Evolutionary conservation across 805 yeast species (phyloP), one percentile per base, ranked within the genome.

Genomic region (Metschnikowia henanensis): DNA sequence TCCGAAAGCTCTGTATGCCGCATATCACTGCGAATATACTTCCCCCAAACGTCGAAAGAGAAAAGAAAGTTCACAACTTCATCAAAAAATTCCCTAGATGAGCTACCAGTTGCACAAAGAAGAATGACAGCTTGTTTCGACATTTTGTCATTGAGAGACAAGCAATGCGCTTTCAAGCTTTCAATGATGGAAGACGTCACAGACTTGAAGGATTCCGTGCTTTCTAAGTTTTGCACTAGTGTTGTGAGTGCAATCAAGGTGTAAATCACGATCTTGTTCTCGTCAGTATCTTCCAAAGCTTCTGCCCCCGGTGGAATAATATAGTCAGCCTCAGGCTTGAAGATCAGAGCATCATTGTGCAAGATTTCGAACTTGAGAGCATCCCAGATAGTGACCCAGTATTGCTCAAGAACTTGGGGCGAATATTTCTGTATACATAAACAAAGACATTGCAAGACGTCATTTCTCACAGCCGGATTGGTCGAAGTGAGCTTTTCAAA

Each of bases 311-410:
- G 49, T 0, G 71, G 70, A 12, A 68, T 52, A 4, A 70, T 53
- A 6, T 41, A 39, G 33, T 50, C 53, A 1, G 52, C 43, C n/a
- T 56, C 54, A 3, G 71, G 57, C 32, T 51, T 50, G 52, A 68
- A 63, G 7, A 59, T 46, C 56, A 47, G 65, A 45, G 47, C 71
- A 43, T 85, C 87, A 32, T 83, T 83, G 60, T 92, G 96, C 44
- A 92, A 68, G n/a, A 92, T 75, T 62, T 92, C 97, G 60, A 80
- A 90, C 60, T 92, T 92, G 40, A 92, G 67, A 0, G 96, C 87
- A 53, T 87, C 85, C 96, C 96, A 94, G 4, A 92, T 58, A 1
- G 83, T 76, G 6, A 76, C 59, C 91, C 96, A 91, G 58, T 79
- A 75, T 9, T 73, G 73, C 23, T 74, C 65, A 8, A 86, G 61